Conservation (phyloP, 805 yeast species). For the Wickerhamomyces subpelliculosus region DNA sequence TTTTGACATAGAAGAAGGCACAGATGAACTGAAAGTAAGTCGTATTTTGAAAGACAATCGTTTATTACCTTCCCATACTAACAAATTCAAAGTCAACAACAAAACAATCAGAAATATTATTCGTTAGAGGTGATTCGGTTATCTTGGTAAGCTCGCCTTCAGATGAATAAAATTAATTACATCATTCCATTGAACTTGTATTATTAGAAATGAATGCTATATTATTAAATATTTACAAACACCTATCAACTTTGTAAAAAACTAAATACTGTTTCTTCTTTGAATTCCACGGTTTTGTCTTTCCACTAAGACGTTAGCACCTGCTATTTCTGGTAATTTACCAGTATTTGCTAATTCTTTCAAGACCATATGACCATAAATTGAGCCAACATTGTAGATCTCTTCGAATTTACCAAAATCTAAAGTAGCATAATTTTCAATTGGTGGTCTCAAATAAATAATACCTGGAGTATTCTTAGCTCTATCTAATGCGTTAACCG, state of each 20-base stretch:
- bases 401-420: slow-evolving; percentile 92
- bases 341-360: slow-evolving; percentile 44
- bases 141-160: slow-evolving; percentile 61
- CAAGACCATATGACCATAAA: slow-evolving; percentile 58
- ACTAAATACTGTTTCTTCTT: slow-evolving; percentile 59
- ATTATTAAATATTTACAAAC: neutral
- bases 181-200: neutral
- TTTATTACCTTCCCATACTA: neutral
- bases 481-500: slow-evolving; percentile 85
- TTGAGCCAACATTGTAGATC: slow-evolving; percentile 72
- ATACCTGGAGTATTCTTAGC: slow-evolving; percentile 86
- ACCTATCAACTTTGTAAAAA: neutral
- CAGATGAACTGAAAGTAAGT: slow-evolving; percentile 33
- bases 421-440: slow-evolving; percentile 83
- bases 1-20: slow-evolving; percentile 43
- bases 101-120: slow-evolving; percentile 78
- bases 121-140: slow-evolving; percentile 97
- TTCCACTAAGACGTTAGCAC: slow-evolving; percentile 28
- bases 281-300: slow-evolving; percentile 27
- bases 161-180: slow-evolving; percentile 7
- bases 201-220: slow-evolving; percentile 2
- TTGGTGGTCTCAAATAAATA: slow-evolving; percentile 86
- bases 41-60: slow-evolving; percentile 3
- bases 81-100: slow-evolving; percentile 30
- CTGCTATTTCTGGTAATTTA: slow-evolving; percentile 58